A percentile compares a stretch with the other conserved stretches of the same genome.
Evolutionary conservation across 345 rosid genomes (phyloP).

Genomic region (Eucalyptus erythrocorys): DNA sequence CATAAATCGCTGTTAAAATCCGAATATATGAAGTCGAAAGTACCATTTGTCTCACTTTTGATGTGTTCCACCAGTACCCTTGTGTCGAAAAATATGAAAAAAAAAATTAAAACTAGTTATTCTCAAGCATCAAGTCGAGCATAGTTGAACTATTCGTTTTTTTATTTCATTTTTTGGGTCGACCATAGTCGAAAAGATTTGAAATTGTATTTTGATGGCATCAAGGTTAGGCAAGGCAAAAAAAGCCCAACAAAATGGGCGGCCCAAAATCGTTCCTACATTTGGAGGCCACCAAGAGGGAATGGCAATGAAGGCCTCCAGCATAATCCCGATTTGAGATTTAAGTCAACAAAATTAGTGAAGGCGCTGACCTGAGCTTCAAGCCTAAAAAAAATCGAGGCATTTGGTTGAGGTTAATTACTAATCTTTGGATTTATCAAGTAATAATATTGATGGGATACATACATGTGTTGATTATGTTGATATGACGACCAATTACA

Average conservation of each 20-base stretch:
- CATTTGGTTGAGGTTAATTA: background rate
- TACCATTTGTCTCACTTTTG: background rate
- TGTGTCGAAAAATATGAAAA: background rate
- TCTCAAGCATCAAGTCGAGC: background rate
- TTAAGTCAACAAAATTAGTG: background rate
- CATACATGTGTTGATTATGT: background rate
- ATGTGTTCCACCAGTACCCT: background rate
- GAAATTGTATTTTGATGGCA: background rate
- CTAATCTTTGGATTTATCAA: background rate
- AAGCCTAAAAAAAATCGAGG: background rate
- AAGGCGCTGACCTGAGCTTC: background rate
- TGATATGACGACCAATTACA: background rate
- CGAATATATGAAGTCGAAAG: background rate
- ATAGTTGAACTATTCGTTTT: background rate
- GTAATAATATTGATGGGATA: background rate
- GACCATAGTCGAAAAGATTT: background rate
- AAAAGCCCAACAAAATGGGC: background rate
- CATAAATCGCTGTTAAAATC: background rate
- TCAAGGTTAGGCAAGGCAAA: background rate
- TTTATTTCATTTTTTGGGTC: background rate
- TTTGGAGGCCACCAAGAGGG: background rate
- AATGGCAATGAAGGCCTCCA: background rate
- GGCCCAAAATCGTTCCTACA: background rate
- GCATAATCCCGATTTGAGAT: background rate
- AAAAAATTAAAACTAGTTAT: background rate